Evolutionary conservation across 805 yeast genomes (phyloP).

Genomic region (Hanseniaspora hatyaiensis): DNA sequence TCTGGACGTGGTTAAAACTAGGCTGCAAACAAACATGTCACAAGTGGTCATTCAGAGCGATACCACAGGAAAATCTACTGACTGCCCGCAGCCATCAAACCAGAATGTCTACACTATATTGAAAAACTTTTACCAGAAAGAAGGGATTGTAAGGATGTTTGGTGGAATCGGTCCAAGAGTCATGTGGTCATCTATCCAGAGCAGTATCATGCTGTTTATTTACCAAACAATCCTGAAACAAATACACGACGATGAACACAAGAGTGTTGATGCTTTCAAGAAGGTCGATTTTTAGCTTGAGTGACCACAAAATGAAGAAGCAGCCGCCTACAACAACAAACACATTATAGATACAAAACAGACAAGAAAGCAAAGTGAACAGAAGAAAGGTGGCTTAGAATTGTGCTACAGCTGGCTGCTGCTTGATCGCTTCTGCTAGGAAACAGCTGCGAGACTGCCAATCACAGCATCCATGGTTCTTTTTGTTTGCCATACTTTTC

Average conservation of each 20-base stretch:
- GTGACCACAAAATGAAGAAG: no score
- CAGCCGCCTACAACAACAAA: no score
- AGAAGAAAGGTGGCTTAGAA: no score
- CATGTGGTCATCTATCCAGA: conserved; percentile 92
- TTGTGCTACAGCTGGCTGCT: no score
- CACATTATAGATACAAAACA: no score
- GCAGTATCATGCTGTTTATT: conserved; percentile 81
- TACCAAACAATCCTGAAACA: conserved; percentile 66
- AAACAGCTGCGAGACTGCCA: no score
- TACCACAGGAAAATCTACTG: conserved; percentile 15
- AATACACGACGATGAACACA: conserved; percentile 21
- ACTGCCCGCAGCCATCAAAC: conserved; percentile 21
- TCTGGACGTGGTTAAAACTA: conserved; percentile 78
- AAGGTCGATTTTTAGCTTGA: no score
- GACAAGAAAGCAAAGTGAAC: no score
- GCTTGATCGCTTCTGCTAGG: no score
- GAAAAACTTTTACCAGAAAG: conserved; percentile 47
- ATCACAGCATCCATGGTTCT: no score
- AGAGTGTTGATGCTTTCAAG: no score
- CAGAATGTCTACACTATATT: conserved; percentile 39
- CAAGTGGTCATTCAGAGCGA: conserved; percentile 16
- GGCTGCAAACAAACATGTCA: conserved; percentile 58
- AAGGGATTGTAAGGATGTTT: conserved; percentile 71
- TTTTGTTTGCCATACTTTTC: no score
- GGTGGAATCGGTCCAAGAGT: conserved; percentile 94